phyloP scores from a whole-genome alignment of 345 rosid species.

The Limnanthes douglasii region DNA sequence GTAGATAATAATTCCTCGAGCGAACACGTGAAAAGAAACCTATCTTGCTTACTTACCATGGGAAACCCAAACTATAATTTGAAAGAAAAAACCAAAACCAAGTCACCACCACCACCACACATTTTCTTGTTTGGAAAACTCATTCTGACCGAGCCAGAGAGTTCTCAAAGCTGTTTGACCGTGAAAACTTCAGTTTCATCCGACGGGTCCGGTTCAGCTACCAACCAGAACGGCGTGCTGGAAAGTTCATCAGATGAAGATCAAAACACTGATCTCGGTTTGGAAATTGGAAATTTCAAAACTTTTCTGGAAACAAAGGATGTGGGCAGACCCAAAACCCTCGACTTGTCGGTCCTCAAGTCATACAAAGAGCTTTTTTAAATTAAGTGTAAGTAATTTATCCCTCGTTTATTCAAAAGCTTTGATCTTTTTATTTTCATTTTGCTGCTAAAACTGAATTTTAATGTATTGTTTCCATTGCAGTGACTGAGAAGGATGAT shows the following conservation, averaged over 20 bases:
- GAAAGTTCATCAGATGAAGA: constrained; percentile 57
- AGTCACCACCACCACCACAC: constrained; percentile 51
- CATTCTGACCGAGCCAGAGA: constrained; percentile 49
- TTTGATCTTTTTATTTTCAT: too few relatives aligned
- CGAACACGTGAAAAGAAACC: constrained; percentile 14
- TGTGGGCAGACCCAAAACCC: constrained; percentile 76
- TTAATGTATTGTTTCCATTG: too few relatives aligned
- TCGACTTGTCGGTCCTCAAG: constrained; percentile 54
- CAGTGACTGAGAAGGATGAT: too few relatives aligned
- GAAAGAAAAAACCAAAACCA: constrained; percentile 29
- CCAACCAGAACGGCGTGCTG: constrained; percentile 18
- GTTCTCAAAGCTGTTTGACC: constrained; percentile 45
- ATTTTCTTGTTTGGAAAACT: constrained; percentile 75
- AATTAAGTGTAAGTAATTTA: too few relatives aligned
- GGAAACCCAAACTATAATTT: constrained; percentile 26
- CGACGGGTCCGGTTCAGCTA: constrained; percentile 40
- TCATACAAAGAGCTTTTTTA: constrained; percentile 85
- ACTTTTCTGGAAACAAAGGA: constrained; percentile 80
- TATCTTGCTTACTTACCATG: constrained; percentile 49
- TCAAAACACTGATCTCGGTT: too few relatives aligned
- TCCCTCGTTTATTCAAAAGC: too few relatives aligned
- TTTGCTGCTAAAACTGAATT: too few relatives aligned
- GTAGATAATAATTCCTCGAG: constrained; percentile 11
- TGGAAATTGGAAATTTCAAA: constrained; percentile 86
- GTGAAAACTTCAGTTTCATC: constrained; percentile 39